A percentile compares a stretch with the other conserved stretches of the same genome.
Evolutionary conservation across 495 filamentous ascomycete genomes (phyloP).

Genomic region (Tetracladium marchalianum): DNA sequence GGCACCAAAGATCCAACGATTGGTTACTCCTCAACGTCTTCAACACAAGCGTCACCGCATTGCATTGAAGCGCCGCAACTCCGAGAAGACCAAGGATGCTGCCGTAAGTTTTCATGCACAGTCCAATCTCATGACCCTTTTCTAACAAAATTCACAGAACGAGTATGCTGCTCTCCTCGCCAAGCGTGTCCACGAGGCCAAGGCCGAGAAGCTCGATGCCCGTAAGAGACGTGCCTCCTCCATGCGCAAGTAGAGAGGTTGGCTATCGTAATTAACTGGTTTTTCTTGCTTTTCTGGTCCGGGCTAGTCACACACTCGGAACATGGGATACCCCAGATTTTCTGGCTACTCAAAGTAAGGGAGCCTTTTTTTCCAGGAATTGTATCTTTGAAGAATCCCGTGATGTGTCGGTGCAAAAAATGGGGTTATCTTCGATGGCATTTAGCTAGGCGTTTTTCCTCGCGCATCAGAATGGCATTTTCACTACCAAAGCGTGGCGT

Average conservation of each 20-base stretch:
- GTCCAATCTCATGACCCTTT: slow-evolving; percentile 7
- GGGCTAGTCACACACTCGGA: too few relatives aligned
- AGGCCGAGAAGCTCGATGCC: slow-evolving; percentile 78
- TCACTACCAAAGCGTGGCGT: too few relatives aligned
- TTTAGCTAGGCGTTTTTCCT: slow-evolving; percentile 15
- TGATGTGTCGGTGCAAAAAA: background rate
- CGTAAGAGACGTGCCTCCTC: slow-evolving; percentile 94
- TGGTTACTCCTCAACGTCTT: slow-evolving; percentile 98
- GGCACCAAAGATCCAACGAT: slow-evolving; percentile 97
- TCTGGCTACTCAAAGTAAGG: too few relatives aligned
- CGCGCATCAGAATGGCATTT: too few relatives aligned
- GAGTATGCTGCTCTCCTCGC: slow-evolving; percentile 91
- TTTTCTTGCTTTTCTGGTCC: background rate
- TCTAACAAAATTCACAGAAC: slow-evolving; percentile 45
- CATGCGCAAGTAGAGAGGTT: slow-evolving; percentile 42
- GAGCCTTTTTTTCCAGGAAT: too few relatives aligned
- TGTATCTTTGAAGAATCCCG: too few relatives aligned
- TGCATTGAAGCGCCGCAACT: slow-evolving; percentile 92
- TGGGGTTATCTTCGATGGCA: slow-evolving; percentile 6
- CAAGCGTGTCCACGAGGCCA: slow-evolving; percentile 91
- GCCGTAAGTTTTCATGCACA: slow-evolving; percentile 58
- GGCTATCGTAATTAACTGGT: background rate
- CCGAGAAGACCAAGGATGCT: slow-evolving; percentile 94
- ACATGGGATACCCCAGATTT: too few relatives aligned
- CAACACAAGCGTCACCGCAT: slow-evolving; percentile 98